Percentiles rank a stretch among this genome's conserved stretches.
These are phyloP conservation scores for Paecilomyces dactylethromorphus DNA, from an alignment of 2,329 filamentous ascomycete genomes.

Conservation along the genomic window DNA sequence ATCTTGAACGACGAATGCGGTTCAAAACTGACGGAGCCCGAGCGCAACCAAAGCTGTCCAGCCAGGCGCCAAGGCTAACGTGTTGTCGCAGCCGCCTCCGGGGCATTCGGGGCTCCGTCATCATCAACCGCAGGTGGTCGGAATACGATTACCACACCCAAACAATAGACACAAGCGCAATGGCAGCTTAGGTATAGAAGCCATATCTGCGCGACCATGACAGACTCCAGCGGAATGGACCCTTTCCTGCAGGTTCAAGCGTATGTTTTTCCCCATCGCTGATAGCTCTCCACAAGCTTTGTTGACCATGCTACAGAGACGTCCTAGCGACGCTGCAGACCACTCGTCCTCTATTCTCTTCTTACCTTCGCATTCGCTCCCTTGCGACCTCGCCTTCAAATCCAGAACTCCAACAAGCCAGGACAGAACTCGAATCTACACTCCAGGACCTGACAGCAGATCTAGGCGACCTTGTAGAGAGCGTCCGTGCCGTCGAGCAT, in stretches of 20 bases:
- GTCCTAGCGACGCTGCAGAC: conserved; percentile 75
- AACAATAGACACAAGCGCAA: background rate
- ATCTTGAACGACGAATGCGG: background rate
- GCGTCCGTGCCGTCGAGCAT: conserved; percentile 78
- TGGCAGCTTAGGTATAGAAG: background rate
- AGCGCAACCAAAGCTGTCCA: background rate
- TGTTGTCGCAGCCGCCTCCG: background rate
- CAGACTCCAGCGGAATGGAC: conserved; percentile 24
- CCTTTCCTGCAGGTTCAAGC: conserved; percentile 45
- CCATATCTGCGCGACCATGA: conserved; percentile 18
- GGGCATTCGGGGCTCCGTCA: conserved; percentile 4
- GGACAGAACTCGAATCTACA: conserved; percentile 71
- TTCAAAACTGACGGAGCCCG: background rate
- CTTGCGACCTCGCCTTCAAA: conserved; percentile 65
- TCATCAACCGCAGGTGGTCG: conserved; percentile 14
- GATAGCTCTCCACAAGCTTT: conserved; percentile 5
- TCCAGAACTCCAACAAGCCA: conserved; percentile 60
- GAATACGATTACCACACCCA: background rate
- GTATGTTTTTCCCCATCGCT: conserved; percentile 19
- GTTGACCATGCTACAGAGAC: conserved; percentile 53
- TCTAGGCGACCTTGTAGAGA: conserved; percentile 78
- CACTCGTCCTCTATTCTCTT: conserved; percentile 81
- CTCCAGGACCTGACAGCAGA: conserved; percentile 72
- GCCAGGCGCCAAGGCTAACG: background rate
- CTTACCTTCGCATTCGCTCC: conserved; percentile 91